Conservation (phyloP, 441 rosid species). For the Adansonia gregorii region DNA sequence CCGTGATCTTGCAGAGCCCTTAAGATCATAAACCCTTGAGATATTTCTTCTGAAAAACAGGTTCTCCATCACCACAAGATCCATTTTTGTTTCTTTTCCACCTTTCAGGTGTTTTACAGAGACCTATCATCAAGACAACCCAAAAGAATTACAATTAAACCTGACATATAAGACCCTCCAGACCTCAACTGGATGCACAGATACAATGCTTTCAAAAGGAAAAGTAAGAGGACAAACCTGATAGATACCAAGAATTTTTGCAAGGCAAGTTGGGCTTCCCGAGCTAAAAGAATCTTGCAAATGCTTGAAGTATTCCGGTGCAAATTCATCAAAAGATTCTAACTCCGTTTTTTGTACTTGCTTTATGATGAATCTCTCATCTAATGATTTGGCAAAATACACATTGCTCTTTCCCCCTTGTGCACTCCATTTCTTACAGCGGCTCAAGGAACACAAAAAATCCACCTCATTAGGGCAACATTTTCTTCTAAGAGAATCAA, state of each 20-base stretch:
- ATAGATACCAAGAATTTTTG: conserved; percentile 92
- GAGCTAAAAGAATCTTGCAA: conserved; percentile 69
- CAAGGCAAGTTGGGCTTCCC: conserved; percentile 92
- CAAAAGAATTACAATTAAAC: conserved; percentile 24
- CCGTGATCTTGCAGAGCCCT: conserved; percentile 82
- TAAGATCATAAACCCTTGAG: conserved; percentile 76
- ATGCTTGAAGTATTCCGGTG: conserved; percentile 75
- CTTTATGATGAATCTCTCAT: conserved; percentile 91
- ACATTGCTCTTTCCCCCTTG: conserved; percentile 98
- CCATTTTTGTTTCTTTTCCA: conserved; percentile 90
- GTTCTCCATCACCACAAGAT: conserved; percentile 95
- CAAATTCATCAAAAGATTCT: conserved; percentile 88
- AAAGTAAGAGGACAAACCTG: conserved; percentile 58
- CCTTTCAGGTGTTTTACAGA: conserved; percentile 73
- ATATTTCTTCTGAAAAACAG: conserved; percentile 79
- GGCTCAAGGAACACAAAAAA: conserved; percentile 83
- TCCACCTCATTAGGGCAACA: conserved; percentile 83
- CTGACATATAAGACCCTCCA: background rate
- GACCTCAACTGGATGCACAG: background rate
- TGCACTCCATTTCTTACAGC: conserved; percentile 85
- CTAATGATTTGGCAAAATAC: conserved; percentile 86
- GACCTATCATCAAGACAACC: conserved; percentile 53
- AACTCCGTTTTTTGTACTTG: conserved; percentile 85
- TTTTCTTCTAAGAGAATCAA: conserved; percentile 72
- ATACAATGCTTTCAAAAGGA: background rate